A percentile compares a stretch with the other conserved stretches of the same genome.
These are phyloP conservation scores for Trichoderma orchidacearum DNA, from an alignment of 495 filamentous ascomycete genomes.

Conservation along the genomic window DNA sequence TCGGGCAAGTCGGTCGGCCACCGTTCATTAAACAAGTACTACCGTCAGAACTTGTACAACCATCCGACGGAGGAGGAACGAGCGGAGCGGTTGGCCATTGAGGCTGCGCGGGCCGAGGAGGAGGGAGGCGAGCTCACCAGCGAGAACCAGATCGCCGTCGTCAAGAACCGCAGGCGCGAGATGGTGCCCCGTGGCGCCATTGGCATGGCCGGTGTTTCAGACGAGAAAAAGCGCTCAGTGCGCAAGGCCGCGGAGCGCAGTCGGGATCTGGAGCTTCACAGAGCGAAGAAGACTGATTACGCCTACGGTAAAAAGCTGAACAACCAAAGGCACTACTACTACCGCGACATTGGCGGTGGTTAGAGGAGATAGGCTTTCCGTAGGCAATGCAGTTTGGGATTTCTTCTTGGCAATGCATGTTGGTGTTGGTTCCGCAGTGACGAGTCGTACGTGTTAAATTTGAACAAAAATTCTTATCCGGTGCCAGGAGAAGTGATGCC, in stretches of 20 bases:
- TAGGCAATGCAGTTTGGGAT: too few species aligned
- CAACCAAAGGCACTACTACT: slow-evolving; percentile 2
- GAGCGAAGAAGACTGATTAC: neutral
- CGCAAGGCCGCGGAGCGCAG: neutral
- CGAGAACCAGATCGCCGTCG: slow-evolving; percentile 1
- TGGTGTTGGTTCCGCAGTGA: too few species aligned
- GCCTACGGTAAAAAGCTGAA: slow-evolving; percentile 1
- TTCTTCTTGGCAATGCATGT: too few species aligned
- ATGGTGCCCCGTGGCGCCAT: neutral
- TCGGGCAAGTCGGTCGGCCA: slow-evolving; percentile 84
- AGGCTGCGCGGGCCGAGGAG: slow-evolving; percentile 15
- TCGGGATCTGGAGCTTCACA: neutral
- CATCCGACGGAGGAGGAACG: slow-evolving; percentile 61
- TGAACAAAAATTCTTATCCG: too few species aligned
- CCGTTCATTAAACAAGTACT: slow-evolving; percentile 72
- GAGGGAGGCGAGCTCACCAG: neutral
- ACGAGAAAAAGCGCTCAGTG: neutral
- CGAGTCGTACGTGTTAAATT: too few species aligned
- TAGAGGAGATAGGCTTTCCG: neutral
- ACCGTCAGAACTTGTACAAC: slow-evolving; percentile 80
- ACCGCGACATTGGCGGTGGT: slow-evolving; percentile 1
- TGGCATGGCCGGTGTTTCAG: slow-evolving; percentile 2
- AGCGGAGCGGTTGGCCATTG: slow-evolving; percentile 39
- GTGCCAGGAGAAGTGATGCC: too few species aligned
- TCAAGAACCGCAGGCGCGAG: neutral